Evolutionary conservation across 768 basidiomycete genomes (phyloP).

Genomic region (Porphyrellus cyaneotinctus): DNA sequence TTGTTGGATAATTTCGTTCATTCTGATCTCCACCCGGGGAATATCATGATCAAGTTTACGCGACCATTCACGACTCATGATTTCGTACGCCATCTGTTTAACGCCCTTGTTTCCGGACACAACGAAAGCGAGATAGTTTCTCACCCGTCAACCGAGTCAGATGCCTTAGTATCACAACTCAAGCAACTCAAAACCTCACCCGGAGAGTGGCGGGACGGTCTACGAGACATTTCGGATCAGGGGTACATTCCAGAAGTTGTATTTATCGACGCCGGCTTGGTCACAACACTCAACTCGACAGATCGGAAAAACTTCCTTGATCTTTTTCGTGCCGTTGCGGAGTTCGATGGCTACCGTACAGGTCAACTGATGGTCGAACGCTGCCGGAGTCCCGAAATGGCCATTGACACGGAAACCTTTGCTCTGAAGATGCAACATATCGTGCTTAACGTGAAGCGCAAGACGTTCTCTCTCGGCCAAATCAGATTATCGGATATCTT

Average conservation of each 20-base stretch:
- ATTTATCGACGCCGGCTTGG: conserved; percentile 94
- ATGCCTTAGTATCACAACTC: conserved; percentile 67
- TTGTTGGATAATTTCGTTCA: conserved; percentile 97
- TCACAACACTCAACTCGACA: conserved; percentile 77
- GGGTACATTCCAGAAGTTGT: conserved; percentile 94
- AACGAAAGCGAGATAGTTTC: conserved; percentile 22
- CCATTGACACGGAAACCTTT: conserved; percentile 89
- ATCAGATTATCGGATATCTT: conserved; percentile 95
- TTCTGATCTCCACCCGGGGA: conserved; percentile 86
- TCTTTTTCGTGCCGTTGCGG: conserved; percentile 91
- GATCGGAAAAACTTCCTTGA: conserved; percentile 94
- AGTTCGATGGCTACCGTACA: conserved; percentile 94
- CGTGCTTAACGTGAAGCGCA: conserved; percentile 88
- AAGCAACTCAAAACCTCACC: conserved; percentile 54
- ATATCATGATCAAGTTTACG: conserved; percentile 97
- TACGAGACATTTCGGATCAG: conserved; percentile 53
- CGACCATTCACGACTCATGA: conserved; percentile 72
- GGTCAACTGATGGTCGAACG: conserved; percentile 96
- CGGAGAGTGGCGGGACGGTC: conserved; percentile 64
- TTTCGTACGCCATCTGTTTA: conserved; percentile 58
- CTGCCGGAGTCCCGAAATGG: conserved; percentile 86
- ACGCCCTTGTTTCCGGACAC: conserved; percentile 44
- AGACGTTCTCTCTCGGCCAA: conserved; percentile 95
- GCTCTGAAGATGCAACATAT: conserved; percentile 98
- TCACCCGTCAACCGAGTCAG: conserved; percentile 42